Evolutionary conservation across 2,329 filamentous ascomycete genomes (phyloP), one percentile per base, ranked within the genome.

Genomic region (Penicillium oxalicum): DNA sequence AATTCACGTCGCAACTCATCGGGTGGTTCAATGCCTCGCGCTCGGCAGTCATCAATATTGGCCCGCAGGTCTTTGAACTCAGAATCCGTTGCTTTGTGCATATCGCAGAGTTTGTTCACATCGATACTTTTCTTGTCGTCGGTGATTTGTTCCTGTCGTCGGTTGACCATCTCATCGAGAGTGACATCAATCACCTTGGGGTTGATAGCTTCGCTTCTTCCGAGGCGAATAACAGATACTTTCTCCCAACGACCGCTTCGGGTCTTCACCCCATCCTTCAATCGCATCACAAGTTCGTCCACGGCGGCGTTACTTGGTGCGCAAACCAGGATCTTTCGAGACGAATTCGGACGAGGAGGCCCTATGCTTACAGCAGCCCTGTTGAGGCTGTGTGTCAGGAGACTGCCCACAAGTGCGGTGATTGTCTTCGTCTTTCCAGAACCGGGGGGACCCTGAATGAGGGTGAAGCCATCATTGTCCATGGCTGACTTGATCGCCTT

Each of bases 391-490:
- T 80, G 79, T 5, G 83, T 87, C 39, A 95, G 69, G 12, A 98
- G 75, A 34, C 89, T 88, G 33, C 93, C 93, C 25, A 97, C 91
- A 77, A 98, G 94, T 29, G 91, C 93, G 48, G 95, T 82, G 52
- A 98, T 98, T 0, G 93, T 98, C 68, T 98, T 98, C 0, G 93
- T 98, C 73, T 98, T 98, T 63, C 91, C 93, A 4, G 93, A 96
- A 68, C 93, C 93, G 1, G 93, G 93, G 44, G 93, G 93, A 47
- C 88, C 93, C 72, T 98, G 93, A 59, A 98, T 90, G 52, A 98
- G 75, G 3, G 93, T 97, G 64, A 98, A 98, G 0, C 89, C 94
- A 69, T 97, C 93, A 59, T 98, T 98, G 61, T 95, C 91, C 49
- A 91, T 81, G 9, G 91, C 91, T 45, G 91, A 94, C 55, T 93